Evolutionary conservation across 108 stramenopile species (phyloP), one percentile per base, ranked within the genome.

Genomic region (Nitzschia palea): DNA sequence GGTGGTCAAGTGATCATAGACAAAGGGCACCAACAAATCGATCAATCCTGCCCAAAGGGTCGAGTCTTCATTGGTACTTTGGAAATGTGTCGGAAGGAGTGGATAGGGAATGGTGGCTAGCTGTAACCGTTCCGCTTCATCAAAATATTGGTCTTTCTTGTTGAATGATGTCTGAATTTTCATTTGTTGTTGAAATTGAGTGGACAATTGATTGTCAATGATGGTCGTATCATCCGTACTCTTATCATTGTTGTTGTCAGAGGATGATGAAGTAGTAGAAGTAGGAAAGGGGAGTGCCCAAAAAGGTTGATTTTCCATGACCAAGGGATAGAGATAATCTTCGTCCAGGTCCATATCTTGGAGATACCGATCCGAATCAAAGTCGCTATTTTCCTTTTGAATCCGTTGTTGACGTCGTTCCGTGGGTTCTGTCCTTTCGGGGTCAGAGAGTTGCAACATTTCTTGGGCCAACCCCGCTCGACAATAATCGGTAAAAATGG

Each of bases 1-100:
- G 5, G 96, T 97, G 34, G 86, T 88, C 51, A 95, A 77, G 66
- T 95, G 91, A 58, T 97, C 96, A 57, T 95, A 97, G 2, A 77
- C 87, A 56, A 94, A 97, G 17, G 93, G 91, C 31, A 90, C 89
- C 14, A 97, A 64, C 44, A 97, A 44, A 65, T 97, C 96, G 14
- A 86, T 28, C 18, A 95, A 77, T 15, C 81, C 83, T 23, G 87
- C 67, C 66, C 82, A 70, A 9, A 78, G 44, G 14, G 70, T 28
- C 32, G 44, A 33, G 10, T 37, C 4, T 15, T 71, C 51, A 9
- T n/a, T n/a, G 6, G 28, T 55, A 17, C n/a, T 34, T n/a, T 53
- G 27, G 2, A 62, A 23, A 1, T 17, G 40, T 0, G 26, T 47
- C 2, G 71, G 74, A 2, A 83, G 42, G 9, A 83, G 48, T 0